Evolutionary conservation across 208 protist species (phyloP).

Genomic region (Balamuthia mandrillaris): DNA sequence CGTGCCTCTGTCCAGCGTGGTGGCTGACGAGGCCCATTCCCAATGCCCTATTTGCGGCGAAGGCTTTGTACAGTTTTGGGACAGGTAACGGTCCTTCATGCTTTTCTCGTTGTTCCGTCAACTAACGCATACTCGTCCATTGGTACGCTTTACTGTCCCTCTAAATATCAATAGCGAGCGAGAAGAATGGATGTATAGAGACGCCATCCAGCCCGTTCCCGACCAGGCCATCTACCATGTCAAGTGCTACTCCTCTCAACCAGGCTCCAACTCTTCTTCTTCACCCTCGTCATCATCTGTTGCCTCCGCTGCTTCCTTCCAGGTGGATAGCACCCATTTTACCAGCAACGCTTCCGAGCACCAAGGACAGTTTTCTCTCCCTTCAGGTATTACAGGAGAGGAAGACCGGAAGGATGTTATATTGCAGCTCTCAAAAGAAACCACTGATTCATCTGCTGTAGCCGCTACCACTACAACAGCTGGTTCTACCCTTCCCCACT

Average conservation of each 20-base stretch:
- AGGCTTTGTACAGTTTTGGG: conserved; percentile 13
- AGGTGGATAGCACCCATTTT: no score
- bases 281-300: no score
- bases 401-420: no score
- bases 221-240: neutral
- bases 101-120: neutral
- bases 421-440: no score
- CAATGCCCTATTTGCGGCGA: conserved; percentile 17
- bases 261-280: no score
- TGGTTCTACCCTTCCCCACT: no score
- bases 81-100: neutral
- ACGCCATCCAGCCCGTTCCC: neutral
- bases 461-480: no score
- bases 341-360: no score
- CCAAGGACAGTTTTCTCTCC: no score
- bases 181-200: conserved; percentile 32
- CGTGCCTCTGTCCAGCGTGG: neutral
- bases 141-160: neutral
- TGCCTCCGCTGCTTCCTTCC: no score
- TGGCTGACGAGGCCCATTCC: conserved; percentile 24
- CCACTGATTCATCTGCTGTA: no score
- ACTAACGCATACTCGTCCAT: neutral
- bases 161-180: neutral
- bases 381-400: no score
- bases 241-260: conserved; percentile 38